Evolutionary conservation across 257 asterid genomes (phyloP).

Genomic region (Solanum chilense): DNA sequence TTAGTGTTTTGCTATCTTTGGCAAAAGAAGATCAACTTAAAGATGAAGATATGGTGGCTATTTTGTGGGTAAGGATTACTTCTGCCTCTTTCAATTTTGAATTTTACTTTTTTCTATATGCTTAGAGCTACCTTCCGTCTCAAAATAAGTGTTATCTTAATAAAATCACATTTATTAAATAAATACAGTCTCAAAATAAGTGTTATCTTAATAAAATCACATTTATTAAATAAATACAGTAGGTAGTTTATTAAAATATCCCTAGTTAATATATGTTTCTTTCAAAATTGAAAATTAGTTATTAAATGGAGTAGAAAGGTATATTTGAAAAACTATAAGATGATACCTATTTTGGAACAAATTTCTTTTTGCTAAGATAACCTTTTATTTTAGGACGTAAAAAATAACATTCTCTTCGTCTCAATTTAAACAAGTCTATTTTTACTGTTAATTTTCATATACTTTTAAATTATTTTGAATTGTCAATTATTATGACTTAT

Average conservation of each 20-base stretch:
- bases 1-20: constrained; percentile 51
- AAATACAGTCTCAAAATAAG: no score
- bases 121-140: background rate
- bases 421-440: background rate
- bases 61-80: constrained; percentile 46
- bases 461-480: no score
- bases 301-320: background rate
- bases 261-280: background rate
- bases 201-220: background rate
- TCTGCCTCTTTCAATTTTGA: background rate
- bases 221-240: no score
- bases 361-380: background rate
- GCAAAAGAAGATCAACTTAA: constrained; percentile 42
- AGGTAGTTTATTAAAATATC: background rate
- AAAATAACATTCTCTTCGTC: background rate
- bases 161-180: no score
- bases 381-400: background rate
- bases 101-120: background rate
- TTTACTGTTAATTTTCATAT: no score
- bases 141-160: background rate
- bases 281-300: no score
- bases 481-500: background rate
- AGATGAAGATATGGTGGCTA: constrained; percentile 55
- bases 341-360: no score
- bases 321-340: background rate